Percentiles rank a stretch among this genome's conserved stretches.
These are phyloP conservation scores for Candida albicans DNA, from an alignment of 1,139 yeast species.

Conservation along the genomic window DNA sequence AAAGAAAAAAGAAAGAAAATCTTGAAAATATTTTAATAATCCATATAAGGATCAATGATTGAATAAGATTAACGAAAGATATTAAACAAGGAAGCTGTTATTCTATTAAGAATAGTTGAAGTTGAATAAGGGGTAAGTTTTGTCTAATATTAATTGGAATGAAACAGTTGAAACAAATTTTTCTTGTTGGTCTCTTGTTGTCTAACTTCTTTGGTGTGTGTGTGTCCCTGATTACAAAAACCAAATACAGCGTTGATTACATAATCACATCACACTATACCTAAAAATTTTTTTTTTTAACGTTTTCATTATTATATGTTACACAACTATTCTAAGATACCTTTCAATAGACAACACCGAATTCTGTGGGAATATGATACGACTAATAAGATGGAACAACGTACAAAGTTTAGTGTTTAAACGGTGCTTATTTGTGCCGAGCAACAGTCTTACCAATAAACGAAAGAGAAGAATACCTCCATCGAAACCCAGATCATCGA, in stretches of 20 bases:
- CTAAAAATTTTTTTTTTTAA: too few species aligned
- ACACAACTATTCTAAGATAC: neutral
- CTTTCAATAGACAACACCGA: too few species aligned
- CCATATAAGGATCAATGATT: neutral
- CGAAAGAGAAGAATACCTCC: neutral
- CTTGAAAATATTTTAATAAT: neutral
- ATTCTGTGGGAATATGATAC: neutral
- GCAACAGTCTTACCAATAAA: conserved; percentile 2
- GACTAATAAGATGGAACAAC: neutral
- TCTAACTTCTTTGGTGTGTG: too few species aligned
- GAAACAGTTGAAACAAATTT: too few species aligned
- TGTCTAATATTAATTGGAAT: too few species aligned
- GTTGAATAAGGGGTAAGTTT: too few species aligned
- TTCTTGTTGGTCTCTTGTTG: too few species aligned
- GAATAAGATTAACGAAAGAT: neutral
- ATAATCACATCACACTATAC: too few species aligned
- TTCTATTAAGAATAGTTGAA: too few species aligned
- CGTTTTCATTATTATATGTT: too few species aligned
- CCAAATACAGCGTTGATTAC: too few species aligned
- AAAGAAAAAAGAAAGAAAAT: neutral
- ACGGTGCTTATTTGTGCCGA: conserved; percentile 4
- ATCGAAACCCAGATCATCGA: neutral
- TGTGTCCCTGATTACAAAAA: too few species aligned
- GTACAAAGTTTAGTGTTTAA: neutral
- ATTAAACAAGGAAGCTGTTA: neutral